Evolutionary conservation across 2,329 filamentous ascomycete species (phyloP), one percentile per base, ranked within the genome.

Genomic region (Lachnellula subtilissima): DNA sequence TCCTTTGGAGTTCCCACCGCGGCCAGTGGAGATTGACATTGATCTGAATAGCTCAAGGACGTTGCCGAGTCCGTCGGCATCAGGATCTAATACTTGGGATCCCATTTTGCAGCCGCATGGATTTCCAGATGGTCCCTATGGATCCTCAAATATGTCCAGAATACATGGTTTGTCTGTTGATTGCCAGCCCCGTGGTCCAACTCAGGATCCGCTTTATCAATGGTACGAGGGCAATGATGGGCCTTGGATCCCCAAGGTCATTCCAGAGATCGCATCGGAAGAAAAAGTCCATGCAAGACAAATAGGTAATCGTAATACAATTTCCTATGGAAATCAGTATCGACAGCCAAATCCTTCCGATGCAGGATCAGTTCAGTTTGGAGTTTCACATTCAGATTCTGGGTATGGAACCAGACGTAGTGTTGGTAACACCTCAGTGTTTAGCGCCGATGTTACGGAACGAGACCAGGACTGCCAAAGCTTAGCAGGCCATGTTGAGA

Each of bases 221-320:
- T 78, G 74, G 70, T 76, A 74, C 57, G 56, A 61, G 7, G 65
- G 55, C 19, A 70, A 72, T 60, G 71, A 77, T 62, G 74, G 68
- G 7, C 77, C 77, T 50, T 80, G 76, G 76, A 66, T 70, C 19
- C 73, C 73, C n/a, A 69, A 63, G 48, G 67, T 61, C 15, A 64
- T 70, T 22, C 64, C 70, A 25, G 65, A 66, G 28, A 56, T 58
- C 28, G 39, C 59, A 9, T 19, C 49, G 15, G 65, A 66, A 48
- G 61, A 65, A 40, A 57, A 63, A 56, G 25, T 53, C 8, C 56
- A 57, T 43, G 42, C 55, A 54, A 64, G 60, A 56, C 62, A 61
- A n/a, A 50, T 50, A 61, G 59, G 58, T 60, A 64, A 60, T 60
- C 63, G 62, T 54, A 57, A 46, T 55, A 42, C 54, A 6, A 40